Evolutionary conservation across 148 eudicot genomes (phyloP).

Genomic region (Camellia granthamiana): DNA sequence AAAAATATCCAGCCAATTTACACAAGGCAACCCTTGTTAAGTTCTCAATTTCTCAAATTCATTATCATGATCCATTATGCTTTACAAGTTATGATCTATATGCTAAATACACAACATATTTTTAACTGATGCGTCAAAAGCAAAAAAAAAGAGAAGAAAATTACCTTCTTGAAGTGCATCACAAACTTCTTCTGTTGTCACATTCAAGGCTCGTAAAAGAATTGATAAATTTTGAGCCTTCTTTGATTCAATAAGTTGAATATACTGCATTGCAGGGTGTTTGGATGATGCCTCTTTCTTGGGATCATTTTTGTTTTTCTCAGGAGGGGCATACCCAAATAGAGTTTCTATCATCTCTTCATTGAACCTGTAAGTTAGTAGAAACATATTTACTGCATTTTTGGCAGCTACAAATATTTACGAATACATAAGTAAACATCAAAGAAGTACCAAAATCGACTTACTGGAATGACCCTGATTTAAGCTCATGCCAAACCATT

Average conservation of each 20-base stretch:
- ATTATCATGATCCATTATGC: not conserved
- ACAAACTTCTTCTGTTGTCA: slow-evolving; percentile 69
- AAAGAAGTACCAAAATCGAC: slow-evolving; percentile 21
- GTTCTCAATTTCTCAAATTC: slow-evolving; percentile 2
- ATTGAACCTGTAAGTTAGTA: slow-evolving; percentile 51
- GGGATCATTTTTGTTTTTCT: slow-evolving; percentile 38
- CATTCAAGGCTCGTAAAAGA: slow-evolving; percentile 60
- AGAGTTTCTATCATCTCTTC: slow-evolving; percentile 94
- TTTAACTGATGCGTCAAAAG: not conserved
- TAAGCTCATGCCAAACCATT: slow-evolving; percentile 93
- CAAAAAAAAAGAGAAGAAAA: slow-evolving; percentile 1
- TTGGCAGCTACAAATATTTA: not conserved
- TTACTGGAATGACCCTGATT: slow-evolving; percentile 84
- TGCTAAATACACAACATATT: not conserved
- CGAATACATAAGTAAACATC: not conserved
- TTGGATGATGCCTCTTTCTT: slow-evolving; percentile 50
- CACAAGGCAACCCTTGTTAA: not conserved
- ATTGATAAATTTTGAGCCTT: slow-evolving; percentile 76
- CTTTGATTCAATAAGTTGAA: slow-evolving; percentile 71
- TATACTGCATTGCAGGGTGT: slow-evolving; percentile 40
- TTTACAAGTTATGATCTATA: not conserved
- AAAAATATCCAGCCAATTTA: not conserved
- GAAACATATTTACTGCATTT: not conserved
- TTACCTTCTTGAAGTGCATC: slow-evolving; percentile 78
- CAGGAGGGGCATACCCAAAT: slow-evolving; percentile 65